Conservation (phyloP, 257 asterid species). For the Eucommia ulmoides region DNA sequence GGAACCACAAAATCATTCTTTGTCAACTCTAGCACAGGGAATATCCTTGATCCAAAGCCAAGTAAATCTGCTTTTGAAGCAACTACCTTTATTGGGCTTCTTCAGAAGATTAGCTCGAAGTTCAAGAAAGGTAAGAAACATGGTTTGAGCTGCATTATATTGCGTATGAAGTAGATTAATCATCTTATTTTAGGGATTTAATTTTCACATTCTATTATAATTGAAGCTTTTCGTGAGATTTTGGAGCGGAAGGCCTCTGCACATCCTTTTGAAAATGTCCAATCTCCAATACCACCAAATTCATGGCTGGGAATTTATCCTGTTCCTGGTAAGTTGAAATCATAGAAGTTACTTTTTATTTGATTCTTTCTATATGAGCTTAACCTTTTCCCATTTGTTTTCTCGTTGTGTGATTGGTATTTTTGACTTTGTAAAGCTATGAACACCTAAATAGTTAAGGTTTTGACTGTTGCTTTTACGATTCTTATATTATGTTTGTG, state of each 20-base stretch:
- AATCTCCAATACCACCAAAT: conserved; percentile 68
- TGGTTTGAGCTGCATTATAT: conserved; percentile 7
- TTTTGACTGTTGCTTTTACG: neutral
- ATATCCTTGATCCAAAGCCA: conserved; percentile 70
- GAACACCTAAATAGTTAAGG: neutral
- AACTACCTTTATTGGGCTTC: conserved; percentile 68
- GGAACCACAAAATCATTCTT: conserved; percentile 80
- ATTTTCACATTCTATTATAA: conserved; percentile 11
- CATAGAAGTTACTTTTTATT: no score
- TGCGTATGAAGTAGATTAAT: conserved; percentile 2
- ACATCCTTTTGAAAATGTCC: conserved; percentile 91
- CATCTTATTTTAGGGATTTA: conserved; percentile 3
- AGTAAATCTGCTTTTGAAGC: conserved; percentile 54
- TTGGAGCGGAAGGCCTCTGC: conserved; percentile 88
- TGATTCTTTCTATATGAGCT: no score
- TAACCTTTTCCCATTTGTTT: no score
- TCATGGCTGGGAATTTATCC: conserved; percentile 83
- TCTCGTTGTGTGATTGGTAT: no score
- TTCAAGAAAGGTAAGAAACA: conserved; percentile 68
- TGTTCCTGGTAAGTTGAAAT: conserved; percentile 57
- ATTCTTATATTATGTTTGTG: no score
- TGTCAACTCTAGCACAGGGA: conserved; percentile 66
- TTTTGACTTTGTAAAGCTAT: neutral
- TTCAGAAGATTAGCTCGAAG: conserved; percentile 87
- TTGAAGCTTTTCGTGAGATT: conserved; percentile 78